Evolutionary conservation across 495 filamentous ascomycete species (phyloP).

Genomic region (Trichoderma gamsii): DNA sequence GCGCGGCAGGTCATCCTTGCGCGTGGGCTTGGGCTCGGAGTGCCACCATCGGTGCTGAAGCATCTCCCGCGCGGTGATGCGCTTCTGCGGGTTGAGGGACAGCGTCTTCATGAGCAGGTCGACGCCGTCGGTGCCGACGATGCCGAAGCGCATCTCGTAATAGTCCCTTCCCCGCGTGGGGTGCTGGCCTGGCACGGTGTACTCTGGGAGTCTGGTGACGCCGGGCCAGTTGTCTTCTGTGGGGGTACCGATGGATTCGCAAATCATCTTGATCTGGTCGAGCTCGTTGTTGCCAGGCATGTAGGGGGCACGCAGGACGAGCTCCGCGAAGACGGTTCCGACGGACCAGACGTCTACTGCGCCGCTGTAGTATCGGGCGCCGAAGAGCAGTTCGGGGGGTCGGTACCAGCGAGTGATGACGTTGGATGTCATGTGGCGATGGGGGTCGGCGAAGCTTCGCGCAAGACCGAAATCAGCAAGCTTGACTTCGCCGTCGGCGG

Average conservation of each 20-base stretch:
- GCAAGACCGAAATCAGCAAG: conserved; percentile 97
- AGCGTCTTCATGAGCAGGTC: conserved; percentile 85
- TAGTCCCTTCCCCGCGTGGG: conserved; percentile 63
- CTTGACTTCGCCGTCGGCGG: conserved; percentile 86
- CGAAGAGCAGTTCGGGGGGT: conserved; percentile 86
- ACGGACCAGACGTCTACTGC: conserved; percentile 96
- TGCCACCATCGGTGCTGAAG: conserved; percentile 84
- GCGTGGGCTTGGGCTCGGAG: conserved; percentile 73
- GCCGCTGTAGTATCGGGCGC: conserved; percentile 80
- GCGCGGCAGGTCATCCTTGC: conserved; percentile 73
- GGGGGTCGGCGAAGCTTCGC: conserved; percentile 80
- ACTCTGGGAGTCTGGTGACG: conserved; percentile 73
- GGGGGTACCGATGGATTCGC: conserved; percentile 79
- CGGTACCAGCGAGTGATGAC: conserved; percentile 98
- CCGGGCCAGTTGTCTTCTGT: conserved; percentile 95
- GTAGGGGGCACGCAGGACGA: conserved; percentile 74
- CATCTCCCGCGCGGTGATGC: conserved; percentile 67
- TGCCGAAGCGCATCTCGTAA: conserved; percentile 65
- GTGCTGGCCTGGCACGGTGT: conserved; percentile 55
- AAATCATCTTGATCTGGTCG: conserved; percentile 76
- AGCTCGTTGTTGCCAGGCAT: conserved; percentile 64
- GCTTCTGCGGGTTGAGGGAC: conserved; percentile 73
- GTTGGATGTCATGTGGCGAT: conserved; percentile 80
- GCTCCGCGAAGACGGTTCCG: conserved; percentile 86
- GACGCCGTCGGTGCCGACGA: conserved; percentile 71